Percentiles rank a stretch among this genome's conserved stretches.
Conservation (phyloP, 1,139 yeast genomes). For the Geotrichum reessii region DNA sequence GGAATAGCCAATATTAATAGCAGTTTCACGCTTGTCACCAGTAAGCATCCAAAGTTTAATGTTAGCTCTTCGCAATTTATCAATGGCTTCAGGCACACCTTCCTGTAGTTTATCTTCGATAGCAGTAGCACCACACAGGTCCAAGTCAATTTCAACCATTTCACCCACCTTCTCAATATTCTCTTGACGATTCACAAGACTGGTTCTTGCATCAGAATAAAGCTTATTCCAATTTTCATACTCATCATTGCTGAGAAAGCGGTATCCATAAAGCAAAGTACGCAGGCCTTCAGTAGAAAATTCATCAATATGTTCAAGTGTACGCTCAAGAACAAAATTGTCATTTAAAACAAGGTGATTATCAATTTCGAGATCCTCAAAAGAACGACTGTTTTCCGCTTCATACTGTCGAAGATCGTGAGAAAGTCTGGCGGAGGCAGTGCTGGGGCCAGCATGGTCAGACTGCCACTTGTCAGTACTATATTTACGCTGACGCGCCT, state of each 20-base stretch:
- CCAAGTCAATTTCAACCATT: conserved; percentile 58
- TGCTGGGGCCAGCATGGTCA: conserved; percentile 14
- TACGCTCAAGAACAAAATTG: conserved; percentile 71
- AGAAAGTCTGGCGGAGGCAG: conserved; percentile 21
- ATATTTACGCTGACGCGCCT: conserved; percentile 49
- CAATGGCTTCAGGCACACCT: conserved; percentile 93
- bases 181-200: conserved; percentile 59
- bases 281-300: conserved; percentile 93
- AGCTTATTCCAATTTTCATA: conserved; percentile 62
- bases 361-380: conserved; percentile 41
- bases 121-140: conserved; percentile 86
- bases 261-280: conserved; percentile 76
- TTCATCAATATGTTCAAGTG: conserved; percentile 85
- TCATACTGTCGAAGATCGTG: conserved; percentile 17
- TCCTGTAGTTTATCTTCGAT: conserved; percentile 94
- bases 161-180: conserved; percentile 72
- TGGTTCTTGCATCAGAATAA: conserved; percentile 71
- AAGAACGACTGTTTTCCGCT: conserved; percentile 3
- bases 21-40: conserved; percentile 96
- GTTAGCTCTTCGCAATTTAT: conserved; percentile 85
- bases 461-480: conserved; percentile 46
- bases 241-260: conserved; percentile 57
- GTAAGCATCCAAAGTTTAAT: conserved; percentile 97
- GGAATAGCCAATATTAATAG: conserved; percentile 92
- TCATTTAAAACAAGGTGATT: conserved; percentile 67